Evolutionary conservation across 164 flowering plant species (phyloP).

Genomic region (Vitis labrusca): DNA sequence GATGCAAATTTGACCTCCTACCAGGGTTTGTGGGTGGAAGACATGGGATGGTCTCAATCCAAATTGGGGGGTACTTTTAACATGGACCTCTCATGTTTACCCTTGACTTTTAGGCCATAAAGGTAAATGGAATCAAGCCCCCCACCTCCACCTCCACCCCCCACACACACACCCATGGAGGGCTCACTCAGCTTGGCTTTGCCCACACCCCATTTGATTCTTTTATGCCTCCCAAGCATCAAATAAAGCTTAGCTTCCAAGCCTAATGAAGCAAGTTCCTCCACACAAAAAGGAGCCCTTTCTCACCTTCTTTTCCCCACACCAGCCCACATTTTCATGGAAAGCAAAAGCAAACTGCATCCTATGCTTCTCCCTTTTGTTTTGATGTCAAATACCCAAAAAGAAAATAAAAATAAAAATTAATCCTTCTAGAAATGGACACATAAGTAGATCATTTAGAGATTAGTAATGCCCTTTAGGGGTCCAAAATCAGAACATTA

Average conservation of each 20-base stretch:
- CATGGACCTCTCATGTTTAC: constrained; percentile 29
- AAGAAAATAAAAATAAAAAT: no score
- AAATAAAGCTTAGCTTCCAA: not conserved
- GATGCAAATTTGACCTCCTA: constrained; percentile 13
- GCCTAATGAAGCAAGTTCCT: not conserved
- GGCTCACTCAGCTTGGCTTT: constrained; percentile 13
- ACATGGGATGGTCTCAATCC: constrained; percentile 8
- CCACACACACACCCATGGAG: no score
- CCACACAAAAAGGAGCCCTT: not conserved
- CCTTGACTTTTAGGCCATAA: constrained; percentile 22
- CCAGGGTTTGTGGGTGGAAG: not conserved
- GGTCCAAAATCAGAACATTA: no score
- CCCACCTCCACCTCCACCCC: not conserved
- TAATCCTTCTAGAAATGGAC: no score
- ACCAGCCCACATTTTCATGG: not conserved
- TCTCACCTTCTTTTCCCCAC: not conserved
- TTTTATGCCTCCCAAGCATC: not conserved
- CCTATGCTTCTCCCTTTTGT: no score
- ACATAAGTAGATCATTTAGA: no score
- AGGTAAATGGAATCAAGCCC: constrained; percentile 15
- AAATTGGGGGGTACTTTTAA: constrained; percentile 15
- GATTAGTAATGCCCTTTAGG: no score
- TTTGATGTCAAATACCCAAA: no score
- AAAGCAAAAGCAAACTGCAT: no score
- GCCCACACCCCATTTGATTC: not conserved